These are phyloP conservation scores for Fusarium scirpi DNA, from an alignment of 2,329 filamentous ascomycete species.

Conservation along the genomic window DNA sequence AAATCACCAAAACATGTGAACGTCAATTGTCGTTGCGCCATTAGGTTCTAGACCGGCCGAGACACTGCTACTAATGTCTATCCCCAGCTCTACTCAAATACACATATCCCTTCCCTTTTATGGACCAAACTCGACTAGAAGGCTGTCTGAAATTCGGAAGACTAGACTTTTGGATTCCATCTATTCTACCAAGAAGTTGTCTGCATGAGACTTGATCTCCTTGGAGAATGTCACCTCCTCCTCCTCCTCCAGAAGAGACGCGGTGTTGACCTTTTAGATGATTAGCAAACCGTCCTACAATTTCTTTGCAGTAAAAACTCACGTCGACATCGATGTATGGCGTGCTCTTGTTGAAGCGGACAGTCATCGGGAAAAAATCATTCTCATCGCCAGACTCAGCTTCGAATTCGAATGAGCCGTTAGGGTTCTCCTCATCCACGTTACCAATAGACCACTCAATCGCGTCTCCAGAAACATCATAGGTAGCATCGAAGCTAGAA, in stretches of 20 bases:
- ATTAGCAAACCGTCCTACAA: constrained; percentile 11
- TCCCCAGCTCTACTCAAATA: constrained; percentile 35
- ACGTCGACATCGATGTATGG: constrained; percentile 96
- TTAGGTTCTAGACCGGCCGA: constrained; percentile 46
- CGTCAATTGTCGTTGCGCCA: constrained; percentile 48
- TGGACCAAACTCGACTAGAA: constrained; percentile 33
- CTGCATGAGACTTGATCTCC: constrained; percentile 81
- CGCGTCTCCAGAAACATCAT: constrained; percentile 92
- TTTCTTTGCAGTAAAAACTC: constrained; percentile 57
- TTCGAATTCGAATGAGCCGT: constrained; percentile 95
- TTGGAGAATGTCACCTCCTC: constrained; percentile 87
- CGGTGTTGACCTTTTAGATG: constrained; percentile 67
- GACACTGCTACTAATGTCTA: constrained; percentile 44
- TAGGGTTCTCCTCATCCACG: constrained; percentile 84
- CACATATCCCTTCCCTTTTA: constrained; percentile 44
- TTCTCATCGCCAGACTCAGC: constrained; percentile 87
- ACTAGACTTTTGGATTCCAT: constrained; percentile 41
- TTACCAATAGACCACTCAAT: constrained; percentile 94
- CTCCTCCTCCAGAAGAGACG: constrained; percentile 78
- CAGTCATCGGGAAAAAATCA: constrained; percentile 98
- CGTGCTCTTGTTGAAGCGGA: constrained; percentile 85
- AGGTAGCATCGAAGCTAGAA: constrained; percentile 92
- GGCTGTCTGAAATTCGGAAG: constrained; percentile 33
- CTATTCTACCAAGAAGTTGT: constrained; percentile 82
- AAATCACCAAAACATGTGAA: constrained; percentile 30